phyloP scores from a whole-genome alignment of 768 basidiomycete species.

The Kwoniella botswanensis region DNA sequence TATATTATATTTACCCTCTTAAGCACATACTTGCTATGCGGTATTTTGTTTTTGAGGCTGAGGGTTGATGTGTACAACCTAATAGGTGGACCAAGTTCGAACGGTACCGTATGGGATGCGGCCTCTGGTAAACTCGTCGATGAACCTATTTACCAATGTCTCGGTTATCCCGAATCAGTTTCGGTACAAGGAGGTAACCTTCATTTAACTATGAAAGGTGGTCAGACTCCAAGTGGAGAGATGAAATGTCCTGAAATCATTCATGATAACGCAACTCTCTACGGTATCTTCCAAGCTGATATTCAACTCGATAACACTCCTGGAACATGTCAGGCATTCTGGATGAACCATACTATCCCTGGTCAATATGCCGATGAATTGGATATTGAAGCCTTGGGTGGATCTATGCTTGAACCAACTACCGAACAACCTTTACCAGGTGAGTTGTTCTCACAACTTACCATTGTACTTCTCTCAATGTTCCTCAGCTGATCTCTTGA shows the following conservation, averaged over 20 bases:
- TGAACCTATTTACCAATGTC: slow-evolving; percentile 12
- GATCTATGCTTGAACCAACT: background rate
- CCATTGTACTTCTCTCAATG: background rate
- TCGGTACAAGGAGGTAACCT: slow-evolving; percentile 14
- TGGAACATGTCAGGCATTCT: slow-evolving; percentile 23
- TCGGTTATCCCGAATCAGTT: slow-evolving; percentile 6
- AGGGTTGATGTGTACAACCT: too few species aligned
- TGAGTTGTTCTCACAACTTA: background rate
- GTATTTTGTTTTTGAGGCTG: too few species aligned
- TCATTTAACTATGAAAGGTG: slow-evolving; percentile 11
- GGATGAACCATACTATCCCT: slow-evolving; percentile 19
- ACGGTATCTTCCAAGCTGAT: slow-evolving; percentile 23
- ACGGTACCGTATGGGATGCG: background rate
- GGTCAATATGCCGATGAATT: slow-evolving; percentile 13
- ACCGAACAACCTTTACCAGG: background rate
- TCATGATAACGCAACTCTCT: slow-evolving; percentile 1
- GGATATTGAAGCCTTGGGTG: slow-evolving; percentile 15
- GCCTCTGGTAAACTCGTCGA: background rate
- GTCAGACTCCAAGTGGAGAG: slow-evolving; percentile 6
- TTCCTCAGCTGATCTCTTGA: too few species aligned
- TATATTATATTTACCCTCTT: background rate
- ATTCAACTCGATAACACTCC: background rate
- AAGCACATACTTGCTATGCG: too few species aligned
- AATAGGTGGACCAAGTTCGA: slow-evolving; percentile 8
- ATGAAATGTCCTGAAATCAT: slow-evolving; percentile 26